These are phyloP conservation scores for Corallochytrium limacisporum DNA, from an alignment of 78 protist genomes.

Conservation along the genomic window DNA sequence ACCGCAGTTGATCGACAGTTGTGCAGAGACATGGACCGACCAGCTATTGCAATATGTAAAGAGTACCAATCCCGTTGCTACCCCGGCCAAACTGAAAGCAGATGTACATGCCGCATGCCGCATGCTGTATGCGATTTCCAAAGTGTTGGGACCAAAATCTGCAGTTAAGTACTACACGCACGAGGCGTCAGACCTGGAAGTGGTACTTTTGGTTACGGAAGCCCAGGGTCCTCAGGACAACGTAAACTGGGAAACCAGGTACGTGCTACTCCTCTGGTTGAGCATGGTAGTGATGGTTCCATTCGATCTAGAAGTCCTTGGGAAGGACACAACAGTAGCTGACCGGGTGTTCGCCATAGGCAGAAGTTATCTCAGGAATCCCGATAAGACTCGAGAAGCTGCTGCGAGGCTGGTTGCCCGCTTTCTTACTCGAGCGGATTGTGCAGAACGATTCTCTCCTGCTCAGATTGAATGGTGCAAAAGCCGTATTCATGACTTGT, in stretches of 20 bases:
- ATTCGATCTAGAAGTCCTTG: conserved; percentile 59
- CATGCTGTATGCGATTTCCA: too few relatives aligned
- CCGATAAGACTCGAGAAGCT: neutral
- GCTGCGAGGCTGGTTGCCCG: neutral
- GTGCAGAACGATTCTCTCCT: neutral
- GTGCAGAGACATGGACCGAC: too few relatives aligned
- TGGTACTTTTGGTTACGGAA: too few relatives aligned
- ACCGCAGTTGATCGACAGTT: too few relatives aligned
- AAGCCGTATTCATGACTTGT: too few relatives aligned
- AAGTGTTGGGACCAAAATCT: too few relatives aligned
- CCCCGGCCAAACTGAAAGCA: too few relatives aligned
- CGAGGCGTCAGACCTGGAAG: too few relatives aligned
- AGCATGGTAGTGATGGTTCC: conserved; percentile 72
- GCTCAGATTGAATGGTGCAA: neutral
- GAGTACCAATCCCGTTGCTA: too few relatives aligned
- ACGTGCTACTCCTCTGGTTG: conserved; percentile 75
- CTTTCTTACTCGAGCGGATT: conserved; percentile 15
- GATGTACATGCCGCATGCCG: too few relatives aligned
- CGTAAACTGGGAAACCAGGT: conserved; percentile 68
- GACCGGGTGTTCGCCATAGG: neutral
- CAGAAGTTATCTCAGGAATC: neutral
- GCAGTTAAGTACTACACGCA: too few relatives aligned
- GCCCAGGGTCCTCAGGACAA: neutral
- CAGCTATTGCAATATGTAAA: too few relatives aligned
- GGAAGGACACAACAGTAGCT: neutral